Evolutionary conservation across 331 rosid genomes (phyloP).

Genomic region (Dryas integrifolia): DNA sequence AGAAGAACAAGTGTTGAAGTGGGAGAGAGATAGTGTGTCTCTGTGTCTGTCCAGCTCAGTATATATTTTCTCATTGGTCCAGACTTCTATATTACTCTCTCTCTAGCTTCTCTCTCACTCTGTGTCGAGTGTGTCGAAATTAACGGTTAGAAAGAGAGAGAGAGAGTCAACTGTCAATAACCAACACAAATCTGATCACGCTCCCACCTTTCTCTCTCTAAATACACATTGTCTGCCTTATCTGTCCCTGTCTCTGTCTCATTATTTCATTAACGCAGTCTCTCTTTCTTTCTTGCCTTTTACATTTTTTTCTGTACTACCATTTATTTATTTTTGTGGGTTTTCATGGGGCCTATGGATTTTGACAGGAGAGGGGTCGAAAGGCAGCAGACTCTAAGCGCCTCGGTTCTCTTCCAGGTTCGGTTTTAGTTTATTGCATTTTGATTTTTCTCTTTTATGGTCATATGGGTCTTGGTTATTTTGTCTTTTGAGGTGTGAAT

Average conservation of each 20-base stretch:
- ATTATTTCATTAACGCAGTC: constrained; percentile 45
- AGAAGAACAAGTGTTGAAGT: constrained; percentile 1
- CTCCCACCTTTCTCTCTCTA: constrained; percentile 49
- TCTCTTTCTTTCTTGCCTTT: constrained; percentile 15
- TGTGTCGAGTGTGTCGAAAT: constrained; percentile 31
- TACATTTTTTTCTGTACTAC: constrained; percentile 29
- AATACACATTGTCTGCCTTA: constrained; percentile 47
- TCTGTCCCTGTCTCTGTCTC: constrained; percentile 67
- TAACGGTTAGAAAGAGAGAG: constrained; percentile 34
- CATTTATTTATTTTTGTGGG: constrained; percentile 34
- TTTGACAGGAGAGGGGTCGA: constrained; percentile 68
- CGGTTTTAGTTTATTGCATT: constrained; percentile 29
- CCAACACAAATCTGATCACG: constrained; percentile 64
- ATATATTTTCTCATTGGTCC: constrained; percentile 49
- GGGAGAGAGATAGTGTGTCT: constrained; percentile 12
- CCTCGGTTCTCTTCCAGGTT: constrained; percentile 74
- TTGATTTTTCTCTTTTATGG: constrained; percentile 16
- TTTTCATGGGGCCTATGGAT: constrained; percentile 40
- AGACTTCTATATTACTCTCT: constrained; percentile 56
- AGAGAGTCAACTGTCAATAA: constrained; percentile 66
- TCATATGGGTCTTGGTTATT: constrained; percentile 17
- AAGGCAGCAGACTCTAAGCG: constrained; percentile 66
- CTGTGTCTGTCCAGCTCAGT: constrained; percentile 54
- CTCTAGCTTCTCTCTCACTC: constrained; percentile 41
- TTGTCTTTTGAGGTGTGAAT: not conserved